Conservation (phyloP, 371 early-diverging fungal genomes). For the Mucor racemosus region DNA sequence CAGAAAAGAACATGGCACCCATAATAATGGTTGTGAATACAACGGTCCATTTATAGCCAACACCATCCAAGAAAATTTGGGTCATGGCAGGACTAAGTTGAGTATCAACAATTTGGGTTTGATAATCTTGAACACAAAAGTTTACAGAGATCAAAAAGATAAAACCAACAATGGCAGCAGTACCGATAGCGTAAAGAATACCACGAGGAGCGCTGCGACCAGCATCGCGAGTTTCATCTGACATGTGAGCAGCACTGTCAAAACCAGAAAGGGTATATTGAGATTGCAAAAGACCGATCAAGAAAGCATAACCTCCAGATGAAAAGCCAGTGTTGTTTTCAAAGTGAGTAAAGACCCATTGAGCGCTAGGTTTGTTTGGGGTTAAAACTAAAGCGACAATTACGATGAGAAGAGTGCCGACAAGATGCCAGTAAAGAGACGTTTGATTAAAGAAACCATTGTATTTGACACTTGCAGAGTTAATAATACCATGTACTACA, state of each 20-base stretch:
- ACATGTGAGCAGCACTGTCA: constrained; percentile 75
- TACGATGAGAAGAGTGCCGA: constrained; percentile 62
- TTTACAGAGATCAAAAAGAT: constrained; percentile 50
- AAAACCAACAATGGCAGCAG: constrained; percentile 53
- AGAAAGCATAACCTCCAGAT: constrained; percentile 37
- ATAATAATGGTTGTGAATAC: constrained; percentile 58
- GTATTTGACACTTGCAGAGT: constrained; percentile 54
- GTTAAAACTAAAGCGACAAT: constrained; percentile 58
- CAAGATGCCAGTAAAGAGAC: constrained; percentile 62
- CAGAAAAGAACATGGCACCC: constrained; percentile 65
- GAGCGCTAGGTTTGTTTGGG: constrained; percentile 45
- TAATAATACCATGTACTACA: constrained; percentile 60
- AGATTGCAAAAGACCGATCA: constrained; percentile 46
- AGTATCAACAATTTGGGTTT: constrained; percentile 46
- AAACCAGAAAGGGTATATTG: constrained; percentile 66
- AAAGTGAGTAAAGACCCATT: constrained; percentile 49
- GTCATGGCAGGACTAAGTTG: constrained; percentile 45
- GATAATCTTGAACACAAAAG: constrained; percentile 52
- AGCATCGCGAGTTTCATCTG: constrained; percentile 71
- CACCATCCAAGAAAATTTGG: constrained; percentile 59
- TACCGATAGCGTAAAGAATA: constrained; percentile 58
- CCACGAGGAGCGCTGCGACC: constrained; percentile 64
- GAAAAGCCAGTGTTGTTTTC: constrained; percentile 48
- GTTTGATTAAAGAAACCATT: constrained; percentile 60
- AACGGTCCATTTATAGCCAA: constrained; percentile 55